phyloP scores from a whole-genome alignment of 192 early-diverging fungal species.

The Geranomyces variabilis region DNA sequence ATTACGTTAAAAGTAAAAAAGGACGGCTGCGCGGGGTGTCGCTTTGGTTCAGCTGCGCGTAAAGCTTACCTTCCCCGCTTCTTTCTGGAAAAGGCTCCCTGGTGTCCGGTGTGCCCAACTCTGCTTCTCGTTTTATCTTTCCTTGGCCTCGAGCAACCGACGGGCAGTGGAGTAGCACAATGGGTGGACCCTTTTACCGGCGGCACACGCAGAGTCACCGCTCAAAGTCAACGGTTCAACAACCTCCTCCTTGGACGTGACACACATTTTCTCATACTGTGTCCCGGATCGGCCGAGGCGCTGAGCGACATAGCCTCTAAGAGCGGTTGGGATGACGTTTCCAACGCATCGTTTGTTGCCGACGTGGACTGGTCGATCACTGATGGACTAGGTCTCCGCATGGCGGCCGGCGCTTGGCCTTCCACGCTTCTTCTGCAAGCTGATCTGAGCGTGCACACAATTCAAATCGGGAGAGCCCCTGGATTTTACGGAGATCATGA shows the following conservation, averaged over 20 bases:
- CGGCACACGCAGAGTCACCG: neutral
- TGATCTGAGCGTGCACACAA: neutral
- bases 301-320: neutral
- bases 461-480: neutral
- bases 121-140: neutral
- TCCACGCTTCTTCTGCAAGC: neutral
- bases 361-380: neutral
- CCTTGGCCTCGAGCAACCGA: constrained; percentile 7
- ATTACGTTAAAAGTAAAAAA: neutral
- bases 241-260: neutral
- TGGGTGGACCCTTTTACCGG: neutral
- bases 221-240: neutral
- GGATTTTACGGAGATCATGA: constrained; percentile 6
- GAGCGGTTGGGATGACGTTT: neutral
- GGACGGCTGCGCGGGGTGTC: neutral
- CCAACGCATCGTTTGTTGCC: constrained; percentile 4
- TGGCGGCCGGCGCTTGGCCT: constrained; percentile 4
- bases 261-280: neutral
- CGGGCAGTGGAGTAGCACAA: neutral
- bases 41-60: too few species aligned
- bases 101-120: constrained; percentile 9
- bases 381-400: neutral
- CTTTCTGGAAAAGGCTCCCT: neutral
- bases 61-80: too few species aligned
- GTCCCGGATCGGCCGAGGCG: neutral